Evolutionary conservation across 495 filamentous ascomycete species (phyloP).

Genomic region (Penicillium ucsense): DNA sequence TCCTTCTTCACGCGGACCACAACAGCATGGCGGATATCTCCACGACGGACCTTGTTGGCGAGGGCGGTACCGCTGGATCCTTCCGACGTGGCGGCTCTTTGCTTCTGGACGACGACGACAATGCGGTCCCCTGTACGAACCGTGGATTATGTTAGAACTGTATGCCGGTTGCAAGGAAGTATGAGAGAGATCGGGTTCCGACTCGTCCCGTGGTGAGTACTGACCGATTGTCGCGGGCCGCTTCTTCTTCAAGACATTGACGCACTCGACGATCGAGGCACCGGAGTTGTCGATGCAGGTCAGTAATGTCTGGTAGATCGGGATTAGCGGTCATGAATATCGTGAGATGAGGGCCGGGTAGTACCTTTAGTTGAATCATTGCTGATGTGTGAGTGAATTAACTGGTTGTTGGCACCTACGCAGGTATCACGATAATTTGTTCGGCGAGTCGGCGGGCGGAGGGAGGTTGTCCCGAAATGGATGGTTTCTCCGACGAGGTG

Average conservation of each 20-base stretch:
- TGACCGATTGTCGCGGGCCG: slow-evolving; percentile 81
- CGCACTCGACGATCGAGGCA: slow-evolving; percentile 94
- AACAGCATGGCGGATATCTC: slow-evolving; percentile 93
- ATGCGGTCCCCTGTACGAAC: slow-evolving; percentile 74
- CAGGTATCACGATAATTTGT: slow-evolving; percentile 17
- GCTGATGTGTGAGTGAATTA: slow-evolving; percentile 32
- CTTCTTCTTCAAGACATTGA: slow-evolving; percentile 85
- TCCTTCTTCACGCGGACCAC: slow-evolving; percentile 87
- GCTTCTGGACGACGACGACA: slow-evolving; percentile 95
- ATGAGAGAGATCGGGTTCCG: neutral
- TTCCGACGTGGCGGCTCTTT: slow-evolving; percentile 67
- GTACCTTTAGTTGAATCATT: slow-evolving; percentile 98
- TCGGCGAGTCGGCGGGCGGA: slow-evolving; percentile 5
- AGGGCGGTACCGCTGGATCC: slow-evolving; percentile 45
- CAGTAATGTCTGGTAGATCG: slow-evolving; percentile 69
- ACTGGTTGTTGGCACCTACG: neutral
- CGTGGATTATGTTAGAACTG: slow-evolving; percentile 1
- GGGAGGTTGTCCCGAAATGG: slow-evolving; percentile 19
- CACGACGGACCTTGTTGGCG: slow-evolving; percentile 87
- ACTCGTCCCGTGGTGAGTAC: slow-evolving; percentile 10
- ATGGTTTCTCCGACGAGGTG: slow-evolving; percentile 10
- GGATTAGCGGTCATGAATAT: neutral
- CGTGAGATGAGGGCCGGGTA: neutral
- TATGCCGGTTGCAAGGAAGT: neutral
- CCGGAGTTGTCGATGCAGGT: slow-evolving; percentile 99